These are phyloP conservation scores for Yarrowia sp. DNA, from an alignment of 805 yeast species.

Conservation along the genomic window DNA sequence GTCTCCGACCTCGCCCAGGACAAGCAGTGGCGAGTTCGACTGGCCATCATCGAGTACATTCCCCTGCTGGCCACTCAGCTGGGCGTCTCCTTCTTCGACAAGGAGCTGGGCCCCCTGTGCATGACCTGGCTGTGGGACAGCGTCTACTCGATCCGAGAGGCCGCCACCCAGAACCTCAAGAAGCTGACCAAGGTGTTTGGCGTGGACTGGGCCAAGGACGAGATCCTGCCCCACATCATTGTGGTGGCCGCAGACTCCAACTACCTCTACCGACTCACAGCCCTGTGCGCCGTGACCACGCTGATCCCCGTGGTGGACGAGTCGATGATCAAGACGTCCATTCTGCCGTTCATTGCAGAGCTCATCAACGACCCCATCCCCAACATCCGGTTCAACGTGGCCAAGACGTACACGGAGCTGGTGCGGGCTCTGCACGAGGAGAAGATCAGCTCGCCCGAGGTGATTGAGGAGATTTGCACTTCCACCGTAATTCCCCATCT, in stretches of 20 bases:
- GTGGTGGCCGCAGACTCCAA: constrained; percentile 62
- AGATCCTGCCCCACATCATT: constrained; percentile 79
- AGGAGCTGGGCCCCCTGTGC: constrained; percentile 86
- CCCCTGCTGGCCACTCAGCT: constrained; percentile 93
- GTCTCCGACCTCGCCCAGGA: constrained; percentile 95
- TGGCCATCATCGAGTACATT: constrained; percentile 95
- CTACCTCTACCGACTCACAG: constrained; percentile 90
- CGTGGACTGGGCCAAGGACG: constrained; percentile 87
- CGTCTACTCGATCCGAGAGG: constrained; percentile 94
- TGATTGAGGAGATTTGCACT: constrained; percentile 51
- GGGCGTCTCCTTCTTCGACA: constrained; percentile 91
- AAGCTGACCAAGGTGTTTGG: constrained; percentile 88
- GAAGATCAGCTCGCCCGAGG: constrained; percentile 44
- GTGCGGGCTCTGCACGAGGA: constrained; percentile 55
- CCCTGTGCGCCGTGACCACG: constrained; percentile 85
- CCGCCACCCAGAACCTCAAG: constrained; percentile 85
- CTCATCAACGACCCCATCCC: constrained; percentile 85
- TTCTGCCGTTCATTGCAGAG: constrained; percentile 79
- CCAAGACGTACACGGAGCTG: constrained; percentile 75
- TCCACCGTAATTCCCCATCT: constrained; percentile 67
- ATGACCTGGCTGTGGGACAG: constrained; percentile 99
- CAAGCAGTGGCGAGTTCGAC: constrained; percentile 95
- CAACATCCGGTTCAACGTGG: constrained; percentile 93
- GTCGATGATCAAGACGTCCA: constrained; percentile 63
- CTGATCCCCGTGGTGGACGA: constrained; percentile 74